Base-by-base conservation (phyloP, 2,329 filamentous ascomycete genomes). In the Parasarocladium wereldwijsianum region DNA sequence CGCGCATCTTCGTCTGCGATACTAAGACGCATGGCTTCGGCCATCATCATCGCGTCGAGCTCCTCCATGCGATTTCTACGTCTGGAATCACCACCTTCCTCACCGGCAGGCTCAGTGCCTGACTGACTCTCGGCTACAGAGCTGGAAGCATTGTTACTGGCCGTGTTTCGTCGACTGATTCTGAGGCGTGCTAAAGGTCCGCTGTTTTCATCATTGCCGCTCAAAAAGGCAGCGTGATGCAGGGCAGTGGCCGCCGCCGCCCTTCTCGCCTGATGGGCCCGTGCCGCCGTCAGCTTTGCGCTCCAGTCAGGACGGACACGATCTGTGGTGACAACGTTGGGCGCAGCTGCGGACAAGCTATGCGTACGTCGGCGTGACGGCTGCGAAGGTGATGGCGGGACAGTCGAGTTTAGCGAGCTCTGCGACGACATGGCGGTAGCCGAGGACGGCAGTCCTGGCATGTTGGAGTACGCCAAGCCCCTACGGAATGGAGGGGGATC, bases 11-110 rank as follows among this genome's bases (percentile, higher is more conserved):
- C 90, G 2, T 83, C 77, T 0, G 80, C 85, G n/a, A 98, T 61
- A 27, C 85, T 93, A 17, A 93, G 54, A 22, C 90, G 68, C 27
- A 98, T 92, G 1, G 90, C 90, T 51, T 98, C 90, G 65, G 90
- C 84, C 63, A 96, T 85, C 90, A 98, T 98, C 62, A 98, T 81
- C 28, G 93, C 87, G 49, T 98, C 90, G 0, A 96, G 65, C 41
- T 96, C 86, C 14, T 92, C 83, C 47, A 92, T 72, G 17, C 83
- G 66, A 33, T 47, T 50, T 26, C 63, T 52, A 34, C 60, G 44
- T 32, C 43, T 43, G 10, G 41, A 42, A 8, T 42, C 40, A 3
- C 19, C 19, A 2, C 36, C 36, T 3, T 53, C 49, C 8, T 31
- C 18, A 10, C 25, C 38, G 14, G 39, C 43, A 7, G 17, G 32